These are phyloP conservation scores for Sequoia sempervirens DNA, from an alignment of 75 land plant species.

Conservation along the genomic window DNA sequence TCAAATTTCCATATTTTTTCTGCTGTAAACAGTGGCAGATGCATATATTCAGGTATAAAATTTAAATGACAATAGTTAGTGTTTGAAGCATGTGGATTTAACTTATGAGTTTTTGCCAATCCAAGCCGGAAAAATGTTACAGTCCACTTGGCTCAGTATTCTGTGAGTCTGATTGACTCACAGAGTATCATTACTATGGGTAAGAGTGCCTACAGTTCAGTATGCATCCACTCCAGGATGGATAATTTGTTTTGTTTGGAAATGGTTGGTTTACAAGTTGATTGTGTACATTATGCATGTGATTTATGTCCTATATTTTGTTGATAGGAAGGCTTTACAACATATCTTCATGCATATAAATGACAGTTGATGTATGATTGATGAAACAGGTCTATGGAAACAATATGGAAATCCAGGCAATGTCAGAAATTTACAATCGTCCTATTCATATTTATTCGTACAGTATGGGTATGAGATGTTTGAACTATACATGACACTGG, in stretches of 20 bases:
- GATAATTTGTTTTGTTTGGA: background rate
- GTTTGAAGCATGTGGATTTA: too few species aligned
- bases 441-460: slow-evolving; percentile 96
- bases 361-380: background rate
- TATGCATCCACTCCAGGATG: background rate
- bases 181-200: too few species aligned
- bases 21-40: too few species aligned
- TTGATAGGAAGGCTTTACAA: background rate
- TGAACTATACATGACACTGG: background rate
- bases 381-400: slow-evolving; percentile 87
- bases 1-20: too few species aligned
- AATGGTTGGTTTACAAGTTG: background rate
- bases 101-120: too few species aligned
- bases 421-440: slow-evolving; percentile 97
- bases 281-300: background rate
- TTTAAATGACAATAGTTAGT: too few species aligned
- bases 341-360: background rate
- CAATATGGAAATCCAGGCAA: slow-evolving; percentile 95
- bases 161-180: too few species aligned
- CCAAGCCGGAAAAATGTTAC: too few species aligned
- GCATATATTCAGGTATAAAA: too few species aligned
- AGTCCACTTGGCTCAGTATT: too few species aligned
- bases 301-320: background rate
- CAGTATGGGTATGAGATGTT: slow-evolving; percentile 63
- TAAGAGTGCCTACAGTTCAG: background rate